Evolutionary conservation across 164 flowering plant species (phyloP), one percentile per base, ranked within the genome.

Genomic region (Taxillus chinensis): DNA sequence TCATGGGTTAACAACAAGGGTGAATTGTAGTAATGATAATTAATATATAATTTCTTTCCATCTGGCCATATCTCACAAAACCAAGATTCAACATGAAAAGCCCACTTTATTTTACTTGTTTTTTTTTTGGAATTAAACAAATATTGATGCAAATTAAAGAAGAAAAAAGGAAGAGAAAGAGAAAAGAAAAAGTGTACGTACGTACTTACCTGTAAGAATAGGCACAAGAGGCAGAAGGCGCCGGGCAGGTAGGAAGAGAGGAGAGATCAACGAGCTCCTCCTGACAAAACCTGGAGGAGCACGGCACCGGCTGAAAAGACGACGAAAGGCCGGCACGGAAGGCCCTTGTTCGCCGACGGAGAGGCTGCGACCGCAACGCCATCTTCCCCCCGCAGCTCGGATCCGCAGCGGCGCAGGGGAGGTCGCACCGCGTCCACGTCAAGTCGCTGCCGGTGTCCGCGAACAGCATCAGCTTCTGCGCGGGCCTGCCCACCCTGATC

Each of bases 361-460:
- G 27, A 27, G 27, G 51, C 51, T 5, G 51, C 9, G 51, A 4
- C 10, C 46, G 7, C 10, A 41, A 14, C 6, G 39, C 68, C 61
- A 43, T 43, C 13, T 55, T 57, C 3, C 5, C 39, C 5, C 4
- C 57, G 52, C 77, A 69, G 8, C 53, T 48, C 37, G 4, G 57
- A 7, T 39, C 40, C 5, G 15, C 51, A 7, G 51, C 51, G 57
- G 61, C 80, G 66, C 27, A 27, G 2, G 64, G 54, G 61, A 71
- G 68, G 5, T 64, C 64, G 72, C 97, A 90, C 8, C 77, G 80
- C 68, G 83, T 67, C 97, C 97, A 90, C 13, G 90, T 87, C 45
- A 90, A 66, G 27, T 86, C 92, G 67, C 93, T 90, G 13, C 89
- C 93, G 0, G 93, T 86, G 62, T 90, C 95, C 0, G 78, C 88